Conservation (phyloP, 2,329 filamentous ascomycete species). For the Fusarium nurragi region DNA sequence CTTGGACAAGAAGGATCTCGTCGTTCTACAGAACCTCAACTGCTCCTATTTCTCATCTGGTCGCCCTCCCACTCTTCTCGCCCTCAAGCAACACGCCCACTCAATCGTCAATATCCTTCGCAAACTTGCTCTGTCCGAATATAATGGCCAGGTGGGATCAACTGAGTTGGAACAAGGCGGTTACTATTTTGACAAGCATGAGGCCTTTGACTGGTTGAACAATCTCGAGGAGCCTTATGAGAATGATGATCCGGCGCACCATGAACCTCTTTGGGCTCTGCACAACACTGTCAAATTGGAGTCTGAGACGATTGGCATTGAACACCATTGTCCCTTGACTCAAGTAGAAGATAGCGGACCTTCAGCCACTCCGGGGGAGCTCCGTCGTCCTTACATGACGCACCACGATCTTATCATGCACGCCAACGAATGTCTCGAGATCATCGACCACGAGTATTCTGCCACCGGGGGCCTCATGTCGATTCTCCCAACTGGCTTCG, state of each 20-base stretch:
- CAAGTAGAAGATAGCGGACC: constrained; percentile 35
- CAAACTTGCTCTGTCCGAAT: constrained; percentile 55
- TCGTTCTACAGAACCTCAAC: constrained; percentile 57
- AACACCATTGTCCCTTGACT: constrained; percentile 59
- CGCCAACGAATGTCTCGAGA: constrained; percentile 67
- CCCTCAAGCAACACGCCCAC: constrained; percentile 69
- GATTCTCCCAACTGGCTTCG: constrained; percentile 57
- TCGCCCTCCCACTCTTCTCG: constrained; percentile 62
- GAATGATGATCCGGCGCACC: constrained; percentile 59
- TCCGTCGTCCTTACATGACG: constrained; percentile 53
- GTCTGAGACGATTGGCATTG: constrained; percentile 53
- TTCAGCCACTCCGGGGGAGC: constrained; percentile 22
- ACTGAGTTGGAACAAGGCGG: constrained; percentile 43
- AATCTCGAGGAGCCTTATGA: constrained; percentile 60
- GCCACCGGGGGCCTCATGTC: constrained; percentile 65
- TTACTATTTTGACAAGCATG: constrained; percentile 50
- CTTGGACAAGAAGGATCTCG: constrained; percentile 31
- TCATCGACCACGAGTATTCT: constrained; percentile 67
- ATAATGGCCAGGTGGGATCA: constrained; percentile 37
- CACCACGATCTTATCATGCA: constrained; percentile 64
- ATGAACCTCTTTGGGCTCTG: constrained; percentile 57
- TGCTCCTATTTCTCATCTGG: constrained; percentile 67
- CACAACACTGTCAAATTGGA: constrained; percentile 57
- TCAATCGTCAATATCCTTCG: constrained; percentile 64
- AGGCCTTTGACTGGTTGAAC: constrained; percentile 67